phyloP scores from a whole-genome alignment of 495 filamentous ascomycete species.

The Wilcoxina mikolae region DNA sequence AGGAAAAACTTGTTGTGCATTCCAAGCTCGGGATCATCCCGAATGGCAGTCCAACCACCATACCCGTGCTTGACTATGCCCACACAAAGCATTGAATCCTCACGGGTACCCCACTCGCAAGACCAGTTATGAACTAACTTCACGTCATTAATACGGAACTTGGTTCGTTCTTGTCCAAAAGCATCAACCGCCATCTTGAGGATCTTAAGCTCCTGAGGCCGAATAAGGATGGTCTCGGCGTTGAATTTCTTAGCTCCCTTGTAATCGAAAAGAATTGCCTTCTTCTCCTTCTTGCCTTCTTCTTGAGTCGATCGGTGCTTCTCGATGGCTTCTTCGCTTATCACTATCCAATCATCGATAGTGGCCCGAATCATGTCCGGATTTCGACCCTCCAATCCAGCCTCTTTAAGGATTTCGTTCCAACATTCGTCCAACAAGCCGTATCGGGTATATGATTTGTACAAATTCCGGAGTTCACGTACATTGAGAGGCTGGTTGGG shows the following conservation, averaged over 20 bases:
- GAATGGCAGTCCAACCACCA: slow-evolving; percentile 82
- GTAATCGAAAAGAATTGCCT: slow-evolving; percentile 87
- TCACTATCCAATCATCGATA: slow-evolving; percentile 35
- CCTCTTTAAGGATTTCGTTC: slow-evolving; percentile 72
- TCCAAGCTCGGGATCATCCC: slow-evolving; percentile 75
- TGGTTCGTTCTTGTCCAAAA: slow-evolving; percentile 46
- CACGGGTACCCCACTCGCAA: slow-evolving; percentile 75
- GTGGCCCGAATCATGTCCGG: slow-evolving; percentile 55
- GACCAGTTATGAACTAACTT: slow-evolving; percentile 70
- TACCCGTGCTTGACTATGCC: slow-evolving; percentile 88
- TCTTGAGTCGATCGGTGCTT: slow-evolving; percentile 38
- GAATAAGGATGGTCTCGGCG: slow-evolving; percentile 81
- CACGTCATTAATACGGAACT: slow-evolving; percentile 78
- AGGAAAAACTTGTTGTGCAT: slow-evolving; percentile 90
- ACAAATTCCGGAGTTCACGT: slow-evolving; percentile 82
- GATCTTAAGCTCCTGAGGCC: slow-evolving; percentile 73
- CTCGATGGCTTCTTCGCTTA: slow-evolving; percentile 25
- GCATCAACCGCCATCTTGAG: slow-evolving; percentile 54
- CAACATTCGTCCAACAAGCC: slow-evolving; percentile 74
- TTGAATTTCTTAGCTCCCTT: slow-evolving; percentile 85
- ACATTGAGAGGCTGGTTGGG: slow-evolving; percentile 73
- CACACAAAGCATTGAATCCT: slow-evolving; percentile 93
- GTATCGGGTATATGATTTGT: slow-evolving; percentile 71
- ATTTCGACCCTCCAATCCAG: slow-evolving; percentile 67
- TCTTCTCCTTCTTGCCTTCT: slow-evolving; percentile 88